Percentiles rank a stretch among this genome's conserved stretches.
These are phyloP conservation scores for Tylopilus plumbeoviolaceoides DNA, from an alignment of 768 basidiomycete genomes.

Conservation along the genomic window DNA sequence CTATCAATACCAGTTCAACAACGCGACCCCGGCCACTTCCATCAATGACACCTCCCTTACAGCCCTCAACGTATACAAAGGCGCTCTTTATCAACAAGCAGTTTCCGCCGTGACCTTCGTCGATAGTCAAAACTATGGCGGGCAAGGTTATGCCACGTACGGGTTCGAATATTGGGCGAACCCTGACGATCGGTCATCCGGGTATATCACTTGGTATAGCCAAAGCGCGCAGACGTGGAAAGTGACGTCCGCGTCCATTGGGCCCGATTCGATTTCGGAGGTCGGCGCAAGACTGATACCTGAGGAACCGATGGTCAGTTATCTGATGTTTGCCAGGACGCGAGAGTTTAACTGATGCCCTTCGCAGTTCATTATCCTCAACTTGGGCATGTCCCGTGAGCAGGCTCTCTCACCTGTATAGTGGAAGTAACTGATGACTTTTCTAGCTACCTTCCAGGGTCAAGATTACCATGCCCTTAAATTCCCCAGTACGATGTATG, in stretches of 20 bases:
- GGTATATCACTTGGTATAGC: conserved; percentile 83
- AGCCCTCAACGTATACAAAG: conserved; percentile 60
- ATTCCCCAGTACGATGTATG: conserved; percentile 77
- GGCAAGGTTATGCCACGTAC: conserved; percentile 53
- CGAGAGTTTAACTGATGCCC: conserved; percentile 4
- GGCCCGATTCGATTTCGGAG: conserved; percentile 52
- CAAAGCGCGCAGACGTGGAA: conserved; percentile 69
- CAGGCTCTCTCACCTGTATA: neutral
- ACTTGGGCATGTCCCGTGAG: conserved; percentile 72
- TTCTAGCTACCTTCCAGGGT: conserved; percentile 58
- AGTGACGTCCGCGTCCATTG: conserved; percentile 60
- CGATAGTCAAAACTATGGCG: conserved; percentile 53
- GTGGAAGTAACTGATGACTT: conserved; percentile 2
- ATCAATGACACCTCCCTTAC: conserved; percentile 53
- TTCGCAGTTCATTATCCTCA: conserved; percentile 74
- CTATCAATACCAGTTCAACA: conserved; percentile 58
- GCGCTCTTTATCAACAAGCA: conserved; percentile 73
- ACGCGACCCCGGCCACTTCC: conserved; percentile 45
- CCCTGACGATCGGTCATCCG: conserved; percentile 57
- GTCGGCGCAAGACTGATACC: conserved; percentile 67
- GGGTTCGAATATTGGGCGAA: conserved; percentile 82
- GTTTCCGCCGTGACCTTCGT: conserved; percentile 59
- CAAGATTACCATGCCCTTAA: conserved; percentile 34
- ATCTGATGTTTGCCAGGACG: conserved; percentile 1
- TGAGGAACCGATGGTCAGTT: conserved; percentile 89